Conservation (phyloP, 306 rosid genomes). For the Acacia crassicarpa region DNA sequence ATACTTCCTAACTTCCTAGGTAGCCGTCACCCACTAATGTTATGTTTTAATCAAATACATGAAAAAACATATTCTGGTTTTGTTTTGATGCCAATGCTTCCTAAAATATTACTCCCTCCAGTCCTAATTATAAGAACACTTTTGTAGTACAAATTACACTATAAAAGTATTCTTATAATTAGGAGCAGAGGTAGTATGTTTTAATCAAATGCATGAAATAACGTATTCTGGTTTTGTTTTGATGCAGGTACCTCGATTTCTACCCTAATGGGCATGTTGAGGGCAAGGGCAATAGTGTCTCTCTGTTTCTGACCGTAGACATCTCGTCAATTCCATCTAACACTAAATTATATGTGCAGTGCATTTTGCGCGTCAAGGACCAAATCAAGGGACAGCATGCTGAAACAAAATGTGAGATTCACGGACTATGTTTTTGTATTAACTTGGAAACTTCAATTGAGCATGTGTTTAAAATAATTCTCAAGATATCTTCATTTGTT, state of each 20-base stretch:
- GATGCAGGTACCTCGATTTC: conserved; percentile 22
- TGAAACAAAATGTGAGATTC: conserved; percentile 23
- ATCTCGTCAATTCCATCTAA: conserved; percentile 19
- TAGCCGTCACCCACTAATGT: too few species aligned
- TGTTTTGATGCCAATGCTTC: background rate
- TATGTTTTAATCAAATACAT: background rate
- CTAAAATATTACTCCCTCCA: too few species aligned
- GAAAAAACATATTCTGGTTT: background rate
- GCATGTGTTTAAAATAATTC: background rate
- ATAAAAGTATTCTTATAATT: too few species aligned
- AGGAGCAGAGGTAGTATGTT: too few species aligned
- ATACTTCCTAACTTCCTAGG: background rate
- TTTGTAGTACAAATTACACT: too few species aligned
- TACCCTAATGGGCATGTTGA: conserved; percentile 32
- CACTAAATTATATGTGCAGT: conserved; percentile 25
- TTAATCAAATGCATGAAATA: background rate
- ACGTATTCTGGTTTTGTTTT: background rate
- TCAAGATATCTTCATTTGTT: background rate
- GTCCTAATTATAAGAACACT: too few species aligned
- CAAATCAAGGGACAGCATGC: conserved; percentile 30
- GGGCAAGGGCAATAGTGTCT: conserved; percentile 33
- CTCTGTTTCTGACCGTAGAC: conserved; percentile 29
- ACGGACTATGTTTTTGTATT: background rate
- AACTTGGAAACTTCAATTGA: background rate
- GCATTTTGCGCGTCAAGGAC: conserved; percentile 26